A percentile compares a stretch with the other conserved stretches of the same genome.
These are phyloP conservation scores for Vicia faba DNA, from an alignment of 306 rosid genomes.

Conservation along the genomic window DNA sequence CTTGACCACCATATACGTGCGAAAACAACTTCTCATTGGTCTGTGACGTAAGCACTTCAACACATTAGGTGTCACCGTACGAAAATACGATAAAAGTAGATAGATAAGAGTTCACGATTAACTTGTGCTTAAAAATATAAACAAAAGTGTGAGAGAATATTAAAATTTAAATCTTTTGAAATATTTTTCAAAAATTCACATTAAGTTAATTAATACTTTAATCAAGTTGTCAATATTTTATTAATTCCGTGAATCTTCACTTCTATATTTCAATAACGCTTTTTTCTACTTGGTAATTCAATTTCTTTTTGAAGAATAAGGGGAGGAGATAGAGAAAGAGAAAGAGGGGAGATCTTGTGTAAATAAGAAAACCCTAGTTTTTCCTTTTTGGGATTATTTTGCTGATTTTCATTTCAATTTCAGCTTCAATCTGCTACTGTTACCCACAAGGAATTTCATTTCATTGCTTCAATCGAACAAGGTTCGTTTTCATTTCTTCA, in stretches of 20 bases:
- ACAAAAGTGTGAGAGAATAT: no score
- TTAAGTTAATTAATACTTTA: constrained; percentile 11
- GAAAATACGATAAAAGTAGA: constrained; percentile 16
- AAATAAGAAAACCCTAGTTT: constrained; percentile 51
- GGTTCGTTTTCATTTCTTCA: constrained; percentile 40
- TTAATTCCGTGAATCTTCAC: constrained; percentile 38
- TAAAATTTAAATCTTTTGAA: neutral
- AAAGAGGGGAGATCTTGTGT: constrained; percentile 48
- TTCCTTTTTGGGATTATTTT: constrained; percentile 32
- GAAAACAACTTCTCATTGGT: constrained; percentile 31
- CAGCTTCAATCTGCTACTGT: constrained; percentile 38
- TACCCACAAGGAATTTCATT: constrained; percentile 37
- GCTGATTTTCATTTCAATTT: constrained; percentile 34
- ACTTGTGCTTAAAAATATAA: constrained; percentile 40
- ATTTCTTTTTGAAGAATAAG: constrained; percentile 32
- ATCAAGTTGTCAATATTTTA: constrained; percentile 30
- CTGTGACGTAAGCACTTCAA: constrained; percentile 12
- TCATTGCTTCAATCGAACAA: constrained; percentile 43
- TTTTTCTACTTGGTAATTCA: constrained; percentile 35
- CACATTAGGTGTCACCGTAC: constrained; percentile 3
- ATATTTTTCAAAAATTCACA: neutral
- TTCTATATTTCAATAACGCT: constrained; percentile 40
- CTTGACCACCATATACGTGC: constrained; percentile 34
- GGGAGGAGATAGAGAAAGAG: constrained; percentile 15
- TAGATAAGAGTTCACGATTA: constrained; percentile 48